Conservation (phyloP, 2,329 filamentous ascomycete species). For the Arthrobotrys conoides region DNA sequence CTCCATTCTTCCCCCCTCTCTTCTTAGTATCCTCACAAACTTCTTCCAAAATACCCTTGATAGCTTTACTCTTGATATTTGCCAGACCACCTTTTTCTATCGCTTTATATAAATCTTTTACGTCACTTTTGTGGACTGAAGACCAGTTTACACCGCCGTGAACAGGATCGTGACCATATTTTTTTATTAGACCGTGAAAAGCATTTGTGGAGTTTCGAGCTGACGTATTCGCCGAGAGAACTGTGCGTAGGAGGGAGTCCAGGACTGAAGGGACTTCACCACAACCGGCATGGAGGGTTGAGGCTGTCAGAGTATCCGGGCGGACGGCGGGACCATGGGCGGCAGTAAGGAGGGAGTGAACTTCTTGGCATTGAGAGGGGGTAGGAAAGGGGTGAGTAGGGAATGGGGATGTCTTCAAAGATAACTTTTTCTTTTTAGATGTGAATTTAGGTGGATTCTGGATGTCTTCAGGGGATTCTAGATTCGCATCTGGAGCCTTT, state of each 20-base stretch:
- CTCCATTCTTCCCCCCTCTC: slow-evolving; percentile 31
- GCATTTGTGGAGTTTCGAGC: slow-evolving; percentile 75
- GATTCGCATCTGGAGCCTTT: slow-evolving; percentile 64
- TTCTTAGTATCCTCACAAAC: slow-evolving; percentile 77
- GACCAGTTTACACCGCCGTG: slow-evolving; percentile 82
- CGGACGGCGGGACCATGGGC: slow-evolving; percentile 76
- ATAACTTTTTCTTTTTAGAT: slow-evolving; percentile 64
- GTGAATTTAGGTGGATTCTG: slow-evolving; percentile 65
- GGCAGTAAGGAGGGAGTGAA: slow-evolving; percentile 76
- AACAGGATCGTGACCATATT: slow-evolving; percentile 61
- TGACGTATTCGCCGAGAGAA: slow-evolving; percentile 73
- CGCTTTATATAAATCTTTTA: slow-evolving; percentile 76
- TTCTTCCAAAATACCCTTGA: slow-evolving; percentile 80
- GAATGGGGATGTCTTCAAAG: slow-evolving; percentile 73
- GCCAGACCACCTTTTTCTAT: slow-evolving; percentile 81
- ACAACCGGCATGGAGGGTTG: slow-evolving; percentile 78
- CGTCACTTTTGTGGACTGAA: slow-evolving; percentile 74
- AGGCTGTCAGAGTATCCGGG: slow-evolving; percentile 78
- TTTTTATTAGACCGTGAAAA: slow-evolving; percentile 75
- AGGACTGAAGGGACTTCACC: slow-evolving; percentile 71
- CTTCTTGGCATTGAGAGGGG: slow-evolving; percentile 77
- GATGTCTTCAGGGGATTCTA: slow-evolving; percentile 45
- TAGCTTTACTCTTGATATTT: slow-evolving; percentile 78
- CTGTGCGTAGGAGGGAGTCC: slow-evolving; percentile 71
- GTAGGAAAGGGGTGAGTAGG: slow-evolving; percentile 78